Percentiles rank a stretch among this genome's conserved stretches.
These are phyloP conservation scores for Echria macrotheca DNA, from an alignment of 495 filamentous ascomycete species.

Conservation along the genomic window DNA sequence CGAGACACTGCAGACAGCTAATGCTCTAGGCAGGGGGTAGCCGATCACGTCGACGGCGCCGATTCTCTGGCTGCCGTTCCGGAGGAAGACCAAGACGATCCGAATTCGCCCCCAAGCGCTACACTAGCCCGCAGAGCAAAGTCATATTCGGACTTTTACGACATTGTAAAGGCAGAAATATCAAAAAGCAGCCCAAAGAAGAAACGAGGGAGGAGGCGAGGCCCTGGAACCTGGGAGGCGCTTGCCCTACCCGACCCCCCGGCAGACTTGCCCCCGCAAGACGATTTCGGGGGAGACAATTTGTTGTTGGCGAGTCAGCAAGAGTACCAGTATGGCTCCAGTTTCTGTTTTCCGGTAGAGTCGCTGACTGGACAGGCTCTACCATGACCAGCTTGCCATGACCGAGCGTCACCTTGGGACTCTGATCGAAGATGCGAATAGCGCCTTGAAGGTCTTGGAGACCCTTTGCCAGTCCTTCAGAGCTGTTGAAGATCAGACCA, in stretches of 20 bases:
- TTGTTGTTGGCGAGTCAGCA: conserved; percentile 77
- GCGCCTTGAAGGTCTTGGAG: conserved; percentile 66
- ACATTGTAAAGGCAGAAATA: conserved; percentile 53
- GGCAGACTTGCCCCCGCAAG: conserved; percentile 52
- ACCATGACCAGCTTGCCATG: conserved; percentile 71
- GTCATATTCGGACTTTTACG: conserved; percentile 70
- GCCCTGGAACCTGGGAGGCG: conserved; percentile 37
- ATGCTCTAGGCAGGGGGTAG: conserved; percentile 24
- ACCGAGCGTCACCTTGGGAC: conserved; percentile 72
- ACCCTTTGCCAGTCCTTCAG: conserved; percentile 76
- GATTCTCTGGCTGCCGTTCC: conserved; percentile 40
- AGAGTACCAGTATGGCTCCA: conserved; percentile 67
- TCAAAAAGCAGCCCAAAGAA: conserved; percentile 36
- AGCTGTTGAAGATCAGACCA: conserved; percentile 82
- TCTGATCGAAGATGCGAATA: conserved; percentile 70
- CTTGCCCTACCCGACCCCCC: conserved; percentile 47
- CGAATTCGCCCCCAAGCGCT: conserved; percentile 54
- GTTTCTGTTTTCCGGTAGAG: neutral
- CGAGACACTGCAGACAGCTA: conserved; percentile 5
- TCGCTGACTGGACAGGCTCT: conserved; percentile 50
- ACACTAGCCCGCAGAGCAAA: conserved; percentile 61
- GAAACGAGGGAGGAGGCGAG: conserved; percentile 35
- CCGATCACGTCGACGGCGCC: conserved; percentile 32
- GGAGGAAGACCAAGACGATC: conserved; percentile 45
- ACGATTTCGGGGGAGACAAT: conserved; percentile 56